A percentile compares a stretch with the other conserved stretches of the same genome.
Conservation (phyloP, 192 early-diverging fungal genomes). For the Linderina pennispora region DNA sequence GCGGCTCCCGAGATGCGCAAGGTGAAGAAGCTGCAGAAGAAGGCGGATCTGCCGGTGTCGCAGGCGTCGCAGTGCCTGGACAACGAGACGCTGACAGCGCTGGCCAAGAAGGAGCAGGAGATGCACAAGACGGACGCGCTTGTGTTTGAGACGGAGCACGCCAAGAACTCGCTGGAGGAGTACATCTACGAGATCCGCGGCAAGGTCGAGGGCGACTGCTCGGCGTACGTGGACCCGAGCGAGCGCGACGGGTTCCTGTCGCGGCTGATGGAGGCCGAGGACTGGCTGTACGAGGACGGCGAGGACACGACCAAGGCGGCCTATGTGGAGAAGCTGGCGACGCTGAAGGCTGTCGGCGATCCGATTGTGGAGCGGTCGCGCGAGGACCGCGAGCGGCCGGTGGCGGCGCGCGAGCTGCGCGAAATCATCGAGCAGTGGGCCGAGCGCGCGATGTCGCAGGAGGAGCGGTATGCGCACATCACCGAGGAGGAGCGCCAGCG, state of each 20-base stretch:
- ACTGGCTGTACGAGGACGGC: slow-evolving; percentile 98
- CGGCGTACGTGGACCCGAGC: slow-evolving; percentile 65
- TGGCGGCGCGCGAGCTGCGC: slow-evolving; percentile 75
- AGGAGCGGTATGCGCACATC: slow-evolving; percentile 88
- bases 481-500: slow-evolving; percentile 76
- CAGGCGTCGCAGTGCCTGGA: slow-evolving; percentile 58
- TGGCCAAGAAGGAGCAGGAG: slow-evolving; percentile 74
- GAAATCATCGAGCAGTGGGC: slow-evolving; percentile 71
- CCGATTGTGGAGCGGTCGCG: slow-evolving; percentile 75
- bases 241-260: slow-evolving; percentile 64
- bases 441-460: slow-evolving; percentile 62
- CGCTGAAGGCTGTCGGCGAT: slow-evolving; percentile 74
- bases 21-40: slow-evolving; percentile 88
- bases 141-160: slow-evolving; percentile 87
- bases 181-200: slow-evolving; percentile 94
- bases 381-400: slow-evolving; percentile 80
- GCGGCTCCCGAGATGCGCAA: slow-evolving; percentile 60
- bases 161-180: slow-evolving; percentile 95
- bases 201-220: slow-evolving; percentile 73
- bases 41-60: slow-evolving; percentile 73
- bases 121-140: slow-evolving; percentile 83
- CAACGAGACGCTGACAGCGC: slow-evolving; percentile 51
- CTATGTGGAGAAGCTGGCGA: slow-evolving; percentile 74
- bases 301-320: slow-evolving; percentile 87
- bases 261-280: slow-evolving; percentile 75